Base-by-base conservation (phyloP, 2,329 filamentous ascomycete genomes). In the Aspergillus aculeatinus region DNA sequence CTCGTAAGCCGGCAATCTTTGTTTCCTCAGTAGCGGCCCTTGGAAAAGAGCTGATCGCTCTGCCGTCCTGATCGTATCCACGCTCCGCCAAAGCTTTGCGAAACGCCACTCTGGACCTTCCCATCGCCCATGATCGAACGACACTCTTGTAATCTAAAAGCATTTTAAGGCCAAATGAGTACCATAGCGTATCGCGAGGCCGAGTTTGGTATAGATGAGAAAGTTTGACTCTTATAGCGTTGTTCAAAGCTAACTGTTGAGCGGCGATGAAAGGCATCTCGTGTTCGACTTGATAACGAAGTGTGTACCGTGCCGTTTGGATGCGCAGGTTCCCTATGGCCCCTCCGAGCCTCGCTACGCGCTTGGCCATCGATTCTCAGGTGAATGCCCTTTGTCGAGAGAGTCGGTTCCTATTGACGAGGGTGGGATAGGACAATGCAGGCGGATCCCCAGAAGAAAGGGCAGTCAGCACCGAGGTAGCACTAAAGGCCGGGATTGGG, bases 121-220 rank as follows among this genome's bases (percentile, higher is more conserved):
- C 76, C 25, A 71, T 70, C 25, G 72, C 72, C 71, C 77, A 79
- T 12, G 77, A 79, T 21, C 84, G 75, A n/a, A 85, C 75, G 23
- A 80, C 77, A 7, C 74, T 72, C 58, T 80, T 82, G 23, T 71
- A 69, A 3, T 64, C 21, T 16, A 64, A 63, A 57, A 67, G 70
- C 56, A 61, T 67, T 61, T 55, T 72, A 62, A 59, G 70, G 55
- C 59, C 76, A 5, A 81, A 76, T 16, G 72, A 70, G 79, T 80
- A 83, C 77, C 82, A 82, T 19, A 86, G 73, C 35, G 72, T 73
- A 65, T 77, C 72, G 10, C 69, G 72, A 47, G 77, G 72, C 48
- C 79, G 76, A 58, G 72, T 69, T 7, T 67, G 64, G 56, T 74
- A 78, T 57, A 72, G 68, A 47, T 78, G 66, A 25, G 68, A 48